Evolutionary conservation across 768 basidiomycete species (phyloP).

Genomic region (Obba rivulosa): DNA sequence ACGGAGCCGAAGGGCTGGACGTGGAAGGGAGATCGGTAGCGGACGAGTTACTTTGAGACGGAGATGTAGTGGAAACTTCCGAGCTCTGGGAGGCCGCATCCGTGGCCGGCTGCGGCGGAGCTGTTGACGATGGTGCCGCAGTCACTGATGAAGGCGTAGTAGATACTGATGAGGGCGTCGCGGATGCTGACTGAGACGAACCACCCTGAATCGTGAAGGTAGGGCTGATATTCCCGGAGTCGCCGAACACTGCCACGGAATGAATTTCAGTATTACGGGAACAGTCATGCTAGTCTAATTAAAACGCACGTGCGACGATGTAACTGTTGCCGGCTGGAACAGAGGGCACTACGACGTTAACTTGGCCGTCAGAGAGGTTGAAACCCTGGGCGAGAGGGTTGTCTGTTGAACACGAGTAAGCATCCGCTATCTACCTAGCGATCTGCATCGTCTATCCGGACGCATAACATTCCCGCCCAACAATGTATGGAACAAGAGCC

Average conservation of each 20-base stretch:
- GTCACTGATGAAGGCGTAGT: not conserved
- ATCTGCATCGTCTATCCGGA: not conserved
- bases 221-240: constrained; percentile 34
- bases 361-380: constrained; percentile 32
- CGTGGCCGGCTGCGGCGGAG: no score
- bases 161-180: constrained; percentile 1
- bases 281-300: no score
- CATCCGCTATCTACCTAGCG: not conserved
- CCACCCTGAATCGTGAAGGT: constrained; percentile 21
- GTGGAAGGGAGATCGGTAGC: not conserved
- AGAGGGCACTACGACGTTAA: constrained; percentile 35
- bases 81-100: no score
- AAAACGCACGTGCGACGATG: constrained; percentile 36
- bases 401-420: constrained; percentile 20
- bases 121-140: no score
- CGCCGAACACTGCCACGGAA: constrained; percentile 35
- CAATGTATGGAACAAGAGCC: not conserved
- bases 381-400: constrained; percentile 39
- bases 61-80: no score
- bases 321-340: constrained; percentile 33
- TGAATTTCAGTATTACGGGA: not conserved
- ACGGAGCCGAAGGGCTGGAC: not conserved
- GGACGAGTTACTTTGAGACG: no score
- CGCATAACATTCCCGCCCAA: not conserved
- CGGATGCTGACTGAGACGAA: constrained; percentile 4